Evolutionary conservation across 352 stramenopile species (phyloP), one percentile per base, ranked within the genome.

Genomic region (Pythium chondricola): DNA sequence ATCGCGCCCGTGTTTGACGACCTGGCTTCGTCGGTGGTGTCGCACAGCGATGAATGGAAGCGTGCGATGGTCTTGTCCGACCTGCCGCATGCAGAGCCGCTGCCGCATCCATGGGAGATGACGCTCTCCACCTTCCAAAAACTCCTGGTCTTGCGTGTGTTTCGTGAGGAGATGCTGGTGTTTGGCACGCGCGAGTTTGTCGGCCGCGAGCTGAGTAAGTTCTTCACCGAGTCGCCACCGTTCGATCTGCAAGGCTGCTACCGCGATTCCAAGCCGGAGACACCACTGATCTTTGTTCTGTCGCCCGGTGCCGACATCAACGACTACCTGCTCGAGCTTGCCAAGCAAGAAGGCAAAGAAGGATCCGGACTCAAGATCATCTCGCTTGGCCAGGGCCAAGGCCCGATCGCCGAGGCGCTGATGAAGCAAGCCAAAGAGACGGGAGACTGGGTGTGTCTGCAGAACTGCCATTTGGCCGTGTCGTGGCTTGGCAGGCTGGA

Each of bases 401-500:
- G 92, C 3, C 82, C 89, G 24, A 92, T 96, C 38, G 91, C 91
- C 2, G 91, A 97, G 57, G 68, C 79, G 18, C 52, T 95, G 10
- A 97, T 97, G 69, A 89, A 85, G 51, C 75, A 96, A 65, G 92
- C 77, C 11, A 88, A 89, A 43, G 62, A 85, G 49, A 89, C 78
- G 0, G 93, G 93, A 21, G 88, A 97, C 57, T 98, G 93, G 93
- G 85, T 98, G 1, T 97, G 93, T 67, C 63, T 98, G 10, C 89
- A 98, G 51, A 98, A 98, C 50, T 97, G 93, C 53, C 91, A 97
- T 47, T 73, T 97, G 37, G 87, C 90, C 13, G 88, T 95, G 20
- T 96, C 83, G 13, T 93, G 82, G 84, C 69, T 98, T 0, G 71
- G 89, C 3, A 74, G 81, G 5, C 64, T 98, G 0, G 91, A 97